Conservation (phyloP, 2,329 filamentous ascomycete genomes). For the Colletotrichum sublineola region DNA sequence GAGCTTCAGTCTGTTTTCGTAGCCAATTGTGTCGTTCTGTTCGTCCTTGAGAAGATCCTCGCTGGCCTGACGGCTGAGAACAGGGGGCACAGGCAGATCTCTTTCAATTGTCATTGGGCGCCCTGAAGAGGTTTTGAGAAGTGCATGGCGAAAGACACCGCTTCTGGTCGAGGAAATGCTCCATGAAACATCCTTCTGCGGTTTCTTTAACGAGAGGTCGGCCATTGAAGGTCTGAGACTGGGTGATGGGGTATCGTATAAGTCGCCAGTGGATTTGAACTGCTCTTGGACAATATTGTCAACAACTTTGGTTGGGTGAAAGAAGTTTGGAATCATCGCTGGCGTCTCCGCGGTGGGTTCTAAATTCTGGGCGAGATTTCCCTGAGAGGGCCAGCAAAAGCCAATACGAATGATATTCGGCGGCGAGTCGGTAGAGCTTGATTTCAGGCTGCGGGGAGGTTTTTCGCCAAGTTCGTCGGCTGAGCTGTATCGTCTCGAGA, state of each 20-base stretch:
- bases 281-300: not conserved
- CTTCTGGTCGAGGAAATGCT: slow-evolving; percentile 33
- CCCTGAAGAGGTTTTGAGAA: slow-evolving; percentile 46
- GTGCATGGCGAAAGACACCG: slow-evolving; percentile 42
- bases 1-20: slow-evolving; percentile 11
- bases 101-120: slow-evolving; percentile 43
- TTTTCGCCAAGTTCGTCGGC: slow-evolving; percentile 2
- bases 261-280: slow-evolving; percentile 42
- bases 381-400: slow-evolving; percentile 12
- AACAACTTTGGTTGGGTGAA: slow-evolving; percentile 30
- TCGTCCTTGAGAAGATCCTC: not conserved
- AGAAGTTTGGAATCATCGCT: slow-evolving; percentile 38
- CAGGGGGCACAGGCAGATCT: slow-evolving; percentile 43
- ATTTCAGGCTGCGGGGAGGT: not conserved
- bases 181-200: slow-evolving; percentile 6
- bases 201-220: slow-evolving; percentile 39
- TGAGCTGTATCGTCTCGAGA: slow-evolving; percentile 32
- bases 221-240: slow-evolving; percentile 49
- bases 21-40: not conserved
- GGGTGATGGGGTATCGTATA: slow-evolving; percentile 52
- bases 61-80: slow-evolving; percentile 40
- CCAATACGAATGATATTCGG: not conserved
- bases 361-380: slow-evolving; percentile 6
- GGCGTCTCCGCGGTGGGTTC: not conserved
- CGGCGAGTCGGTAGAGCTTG: not conserved